These are phyloP conservation scores for Capsella rubella DNA, from an alignment of 441 rosid genomes.

Conservation along the genomic window DNA sequence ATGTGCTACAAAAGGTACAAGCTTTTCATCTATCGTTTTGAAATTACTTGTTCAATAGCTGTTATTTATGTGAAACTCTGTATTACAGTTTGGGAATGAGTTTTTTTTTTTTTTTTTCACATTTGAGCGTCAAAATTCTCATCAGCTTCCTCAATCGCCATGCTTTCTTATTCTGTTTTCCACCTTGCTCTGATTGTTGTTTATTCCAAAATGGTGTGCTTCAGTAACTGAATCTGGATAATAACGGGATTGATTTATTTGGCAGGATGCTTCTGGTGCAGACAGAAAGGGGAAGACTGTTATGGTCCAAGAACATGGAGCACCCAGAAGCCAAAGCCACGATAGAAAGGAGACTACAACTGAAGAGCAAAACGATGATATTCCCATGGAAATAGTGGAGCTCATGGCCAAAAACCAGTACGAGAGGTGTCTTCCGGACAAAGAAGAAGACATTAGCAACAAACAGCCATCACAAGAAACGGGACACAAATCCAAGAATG, in stretches of 20 bases:
- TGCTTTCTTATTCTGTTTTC: not conserved
- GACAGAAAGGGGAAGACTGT: constrained; percentile 51
- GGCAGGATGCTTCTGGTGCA: constrained; percentile 64
- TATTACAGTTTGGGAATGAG: not conserved
- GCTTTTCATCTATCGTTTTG: constrained; percentile 26
- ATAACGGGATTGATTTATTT: constrained; percentile 34
- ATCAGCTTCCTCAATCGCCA: not conserved
- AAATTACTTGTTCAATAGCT: not conserved
- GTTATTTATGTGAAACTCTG: constrained; percentile 7
- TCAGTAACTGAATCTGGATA: not conserved
- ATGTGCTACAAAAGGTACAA: constrained; percentile 67
- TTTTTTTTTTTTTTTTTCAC: not conserved
- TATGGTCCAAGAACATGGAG: constrained; percentile 48
- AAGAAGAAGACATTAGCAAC: constrained; percentile 56
- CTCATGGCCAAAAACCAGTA: constrained; percentile 96
- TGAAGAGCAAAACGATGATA: constrained; percentile 81
- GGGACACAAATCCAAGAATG: constrained; percentile 41
- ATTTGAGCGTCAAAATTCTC: not conserved
- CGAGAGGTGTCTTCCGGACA: constrained; percentile 88
- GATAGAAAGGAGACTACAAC: constrained; percentile 50
- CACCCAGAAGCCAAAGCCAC: constrained; percentile 46
- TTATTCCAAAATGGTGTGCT: constrained; percentile 16
- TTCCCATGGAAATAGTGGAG: constrained; percentile 96
- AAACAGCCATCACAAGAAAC: constrained; percentile 50
- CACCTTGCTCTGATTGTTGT: constrained; percentile 15